Base-by-base conservation (phyloP, 2,329 filamentous ascomycete genomes). In the Fusarium sp. region DNA sequence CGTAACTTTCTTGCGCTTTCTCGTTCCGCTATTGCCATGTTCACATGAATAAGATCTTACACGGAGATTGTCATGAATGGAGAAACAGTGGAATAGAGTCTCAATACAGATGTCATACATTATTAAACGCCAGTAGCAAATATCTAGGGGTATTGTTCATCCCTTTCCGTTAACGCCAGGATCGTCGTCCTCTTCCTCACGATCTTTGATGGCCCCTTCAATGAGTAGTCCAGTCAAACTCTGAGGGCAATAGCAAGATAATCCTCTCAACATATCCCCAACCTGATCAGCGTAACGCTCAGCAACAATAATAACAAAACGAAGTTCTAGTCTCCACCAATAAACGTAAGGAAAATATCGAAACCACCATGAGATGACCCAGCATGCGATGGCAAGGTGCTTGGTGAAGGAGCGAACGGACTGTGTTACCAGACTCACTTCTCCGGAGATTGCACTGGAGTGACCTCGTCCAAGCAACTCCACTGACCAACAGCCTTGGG, bases 341-440 rank as follows among this genome's bases (percentile, higher is more conserved):
- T 48, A 10, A 30, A 48, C 26, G 14, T 11, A 30, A 30, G 20
- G 26, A 30, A 22, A 30, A 30, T 14, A 12, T 7, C 20, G 20
- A 48, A 15, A 30, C 14, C 45, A 13, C 42, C 17, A 11, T 18
- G 14, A 24, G n/a, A 44, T n/a, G 42, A 44, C n/a, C 42, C 15
- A 8, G n/a, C 42, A 11, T 44, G 41, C 17, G 41, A 44, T 24
- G n/a, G n/a, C 41, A 44, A 7, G n/a, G 41, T 44, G 41, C 41
- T 24, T 17, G 41, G 41, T 8, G 69, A 71, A 1, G 56, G 32
- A 1, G 55, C 62, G 12, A 71, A 72, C 48, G 56, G n/a, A 70
- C 62, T n/a, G 42, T 32, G 28, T 28, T 57, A 22, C 61, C 48
- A 8, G 42, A 24, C 17, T 36, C 20, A n/a, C 22, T 68, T 62